A percentile compares a stretch with the other conserved stretches of the same genome.
These are phyloP conservation scores for Aureobasidium sp. DNA, from an alignment of 2,329 filamentous ascomycete species.

Conservation along the genomic window DNA sequence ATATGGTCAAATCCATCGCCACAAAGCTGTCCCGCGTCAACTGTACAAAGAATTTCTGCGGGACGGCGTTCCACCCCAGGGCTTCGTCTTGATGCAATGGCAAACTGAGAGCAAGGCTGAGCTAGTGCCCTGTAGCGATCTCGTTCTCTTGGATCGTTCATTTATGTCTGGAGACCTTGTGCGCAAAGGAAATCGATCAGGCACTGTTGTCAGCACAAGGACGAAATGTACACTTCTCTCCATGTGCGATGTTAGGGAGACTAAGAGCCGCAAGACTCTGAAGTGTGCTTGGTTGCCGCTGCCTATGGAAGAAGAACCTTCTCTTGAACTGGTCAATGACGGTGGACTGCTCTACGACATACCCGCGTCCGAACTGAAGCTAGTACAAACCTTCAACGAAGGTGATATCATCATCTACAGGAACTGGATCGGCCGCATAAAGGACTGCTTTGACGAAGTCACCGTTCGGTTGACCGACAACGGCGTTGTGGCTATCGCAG, in stretches of 20 bases:
- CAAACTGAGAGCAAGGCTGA: conserved; percentile 29
- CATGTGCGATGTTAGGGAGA: conserved; percentile 23
- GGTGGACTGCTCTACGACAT: conserved; percentile 22
- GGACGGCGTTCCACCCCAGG: conserved; percentile 43
- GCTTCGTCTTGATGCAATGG: conserved; percentile 47
- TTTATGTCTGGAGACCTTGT: conserved; percentile 51
- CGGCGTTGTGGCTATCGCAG: conserved; percentile 47
- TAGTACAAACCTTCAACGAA: conserved; percentile 35
- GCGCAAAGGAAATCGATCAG: conserved; percentile 45
- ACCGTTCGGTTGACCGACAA: conserved; percentile 46
- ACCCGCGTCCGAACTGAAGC: conserved; percentile 26
- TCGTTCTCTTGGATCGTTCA: conserved; percentile 48
- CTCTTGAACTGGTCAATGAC: conserved; percentile 1
- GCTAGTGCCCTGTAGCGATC: conserved; percentile 27
- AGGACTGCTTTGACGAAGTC: conserved; percentile 43
- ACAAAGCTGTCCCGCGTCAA: conserved; percentile 26
- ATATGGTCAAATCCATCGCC: conserved; percentile 32
- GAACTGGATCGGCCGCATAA: conserved; percentile 51
- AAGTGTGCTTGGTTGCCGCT: conserved; percentile 15
- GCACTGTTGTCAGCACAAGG: conserved; percentile 46
- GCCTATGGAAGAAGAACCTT: conserved; percentile 15
- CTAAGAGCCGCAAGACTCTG: conserved; percentile 8
- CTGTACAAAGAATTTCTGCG: conserved; percentile 36
- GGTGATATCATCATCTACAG: conserved; percentile 49
- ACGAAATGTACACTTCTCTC: conserved; percentile 40